Conservation (phyloP, 805 yeast genomes). For the Ogataea corticis region DNA sequence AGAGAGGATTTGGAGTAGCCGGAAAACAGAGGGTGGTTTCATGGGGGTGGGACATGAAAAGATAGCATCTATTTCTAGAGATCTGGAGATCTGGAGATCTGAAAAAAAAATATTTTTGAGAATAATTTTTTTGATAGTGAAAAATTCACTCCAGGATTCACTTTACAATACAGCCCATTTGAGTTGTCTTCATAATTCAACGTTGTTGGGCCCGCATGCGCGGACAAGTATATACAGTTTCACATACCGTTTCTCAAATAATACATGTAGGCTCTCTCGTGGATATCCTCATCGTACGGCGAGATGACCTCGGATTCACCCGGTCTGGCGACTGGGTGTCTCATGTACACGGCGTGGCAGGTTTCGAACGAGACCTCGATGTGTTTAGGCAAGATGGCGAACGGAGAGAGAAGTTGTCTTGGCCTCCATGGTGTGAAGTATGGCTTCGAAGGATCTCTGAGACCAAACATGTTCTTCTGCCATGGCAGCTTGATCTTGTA, state of each 20-base stretch:
- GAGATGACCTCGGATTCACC: constrained; percentile 95
- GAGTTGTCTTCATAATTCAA: no score
- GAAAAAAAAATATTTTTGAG: no score
- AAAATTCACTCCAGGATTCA: no score
- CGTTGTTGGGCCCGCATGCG: no score
- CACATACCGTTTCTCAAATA: constrained; percentile 70
- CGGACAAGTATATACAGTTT: constrained; percentile 5
- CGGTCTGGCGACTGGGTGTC: constrained; percentile 97
- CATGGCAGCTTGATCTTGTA: constrained; percentile 67
- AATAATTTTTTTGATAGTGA: no score
- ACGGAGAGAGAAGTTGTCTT: constrained; percentile 89
- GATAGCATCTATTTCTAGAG: no score
- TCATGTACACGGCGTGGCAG: constrained; percentile 93
- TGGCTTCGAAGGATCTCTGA: constrained; percentile 71
- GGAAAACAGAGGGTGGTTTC: not conserved
- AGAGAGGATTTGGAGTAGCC: constrained; percentile 13
- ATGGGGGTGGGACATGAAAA: not conserved
- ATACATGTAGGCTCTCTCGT: constrained; percentile 94
- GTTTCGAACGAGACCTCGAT: constrained; percentile 86
- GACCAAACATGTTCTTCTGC: constrained; percentile 80
- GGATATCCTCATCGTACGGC: constrained; percentile 79
- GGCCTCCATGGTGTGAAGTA: constrained; percentile 98
- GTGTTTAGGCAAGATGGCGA: constrained; percentile 90
- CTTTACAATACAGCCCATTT: no score
- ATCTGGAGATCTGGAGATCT: no score